Evolutionary conservation across 2,329 filamentous ascomycete genomes (phyloP).

Genomic region (Balansia obtecta): DNA sequence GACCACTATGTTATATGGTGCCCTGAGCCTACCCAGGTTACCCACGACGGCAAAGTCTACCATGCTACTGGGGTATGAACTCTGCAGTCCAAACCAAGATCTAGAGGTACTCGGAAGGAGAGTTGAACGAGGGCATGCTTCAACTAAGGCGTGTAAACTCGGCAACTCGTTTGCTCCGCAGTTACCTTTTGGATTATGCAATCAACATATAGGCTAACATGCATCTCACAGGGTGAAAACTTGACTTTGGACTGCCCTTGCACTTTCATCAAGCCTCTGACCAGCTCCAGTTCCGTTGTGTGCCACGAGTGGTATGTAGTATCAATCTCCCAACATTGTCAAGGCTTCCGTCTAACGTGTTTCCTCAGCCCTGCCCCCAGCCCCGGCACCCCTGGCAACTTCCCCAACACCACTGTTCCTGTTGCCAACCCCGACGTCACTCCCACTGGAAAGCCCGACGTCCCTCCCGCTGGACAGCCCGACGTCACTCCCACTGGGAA

Average conservation of each 20-base stretch:
- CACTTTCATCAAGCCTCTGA: constrained; percentile 50
- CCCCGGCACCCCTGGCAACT: not conserved
- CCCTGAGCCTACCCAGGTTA: constrained; percentile 52
- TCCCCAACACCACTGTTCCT: constrained; percentile 22
- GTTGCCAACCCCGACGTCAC: constrained; percentile 7
- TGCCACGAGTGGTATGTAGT: constrained; percentile 40
- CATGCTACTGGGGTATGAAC: constrained; percentile 48
- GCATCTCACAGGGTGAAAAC: constrained; percentile 41
- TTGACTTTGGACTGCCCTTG: constrained; percentile 62
- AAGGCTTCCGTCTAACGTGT: no score
- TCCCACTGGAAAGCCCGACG: not conserved
- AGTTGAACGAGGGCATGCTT: no score
- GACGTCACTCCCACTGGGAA: constrained; percentile 1
- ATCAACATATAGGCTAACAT: not conserved
- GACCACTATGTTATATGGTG: constrained; percentile 60
- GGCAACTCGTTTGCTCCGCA: not conserved
- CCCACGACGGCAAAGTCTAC: constrained; percentile 54
- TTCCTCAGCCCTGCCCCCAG: not conserved
- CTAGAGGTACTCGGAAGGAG: no score
- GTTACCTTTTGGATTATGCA: not conserved
- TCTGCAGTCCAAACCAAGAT: no score
- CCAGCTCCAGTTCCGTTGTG: constrained; percentile 36
- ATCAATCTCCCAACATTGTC: no score
- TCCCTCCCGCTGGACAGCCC: not conserved
- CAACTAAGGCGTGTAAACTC: not conserved